Percentiles rank a stretch among this genome's conserved stretches.
phyloP scores from a whole-genome alignment of 2,329 filamentous ascomycete genomes.

The Sclerotinia nivalis region DNA sequence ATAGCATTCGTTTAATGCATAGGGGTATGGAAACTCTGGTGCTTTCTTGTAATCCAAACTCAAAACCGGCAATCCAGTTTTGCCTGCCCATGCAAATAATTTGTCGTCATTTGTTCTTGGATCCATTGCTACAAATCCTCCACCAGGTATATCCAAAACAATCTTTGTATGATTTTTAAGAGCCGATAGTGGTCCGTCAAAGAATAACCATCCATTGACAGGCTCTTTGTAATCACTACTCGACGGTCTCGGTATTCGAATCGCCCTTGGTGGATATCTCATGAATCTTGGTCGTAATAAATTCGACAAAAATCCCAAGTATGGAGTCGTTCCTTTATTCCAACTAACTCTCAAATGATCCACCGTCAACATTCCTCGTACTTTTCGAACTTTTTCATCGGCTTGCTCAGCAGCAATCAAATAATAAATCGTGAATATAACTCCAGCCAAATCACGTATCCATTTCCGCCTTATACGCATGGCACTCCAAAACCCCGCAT shows the following conservation, averaged over 20 bases:
- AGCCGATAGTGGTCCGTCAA: constrained; percentile 80
- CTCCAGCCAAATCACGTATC: constrained; percentile 77
- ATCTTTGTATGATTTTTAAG: constrained; percentile 75
- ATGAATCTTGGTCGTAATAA: constrained; percentile 78
- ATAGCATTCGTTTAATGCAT: constrained; percentile 83
- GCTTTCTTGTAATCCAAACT: constrained; percentile 91
- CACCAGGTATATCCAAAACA: constrained; percentile 87
- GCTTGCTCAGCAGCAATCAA: constrained; percentile 89
- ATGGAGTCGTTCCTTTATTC: constrained; percentile 92
- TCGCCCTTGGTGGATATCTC: constrained; percentile 75
- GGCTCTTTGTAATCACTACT: constrained; percentile 82
- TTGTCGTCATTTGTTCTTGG: constrained; percentile 95
- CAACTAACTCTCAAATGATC: constrained; percentile 90
- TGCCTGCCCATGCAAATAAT: constrained; percentile 86
- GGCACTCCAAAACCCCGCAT: constrained; percentile 97
- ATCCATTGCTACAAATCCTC: constrained; percentile 95
- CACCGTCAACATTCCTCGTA: constrained; percentile 81
- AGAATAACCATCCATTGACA: constrained; percentile 88
- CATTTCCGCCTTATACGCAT: constrained; percentile 86
- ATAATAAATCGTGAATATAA: constrained; percentile 88
- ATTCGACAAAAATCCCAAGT: constrained; percentile 70
- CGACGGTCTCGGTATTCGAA: constrained; percentile 79
- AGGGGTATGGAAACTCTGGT: constrained; percentile 81
- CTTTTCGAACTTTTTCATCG: constrained; percentile 93
- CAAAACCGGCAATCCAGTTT: constrained; percentile 82